Evolutionary conservation across 2,329 filamentous ascomycete species (phyloP).

Genomic region (Cordyceps javanica): DNA sequence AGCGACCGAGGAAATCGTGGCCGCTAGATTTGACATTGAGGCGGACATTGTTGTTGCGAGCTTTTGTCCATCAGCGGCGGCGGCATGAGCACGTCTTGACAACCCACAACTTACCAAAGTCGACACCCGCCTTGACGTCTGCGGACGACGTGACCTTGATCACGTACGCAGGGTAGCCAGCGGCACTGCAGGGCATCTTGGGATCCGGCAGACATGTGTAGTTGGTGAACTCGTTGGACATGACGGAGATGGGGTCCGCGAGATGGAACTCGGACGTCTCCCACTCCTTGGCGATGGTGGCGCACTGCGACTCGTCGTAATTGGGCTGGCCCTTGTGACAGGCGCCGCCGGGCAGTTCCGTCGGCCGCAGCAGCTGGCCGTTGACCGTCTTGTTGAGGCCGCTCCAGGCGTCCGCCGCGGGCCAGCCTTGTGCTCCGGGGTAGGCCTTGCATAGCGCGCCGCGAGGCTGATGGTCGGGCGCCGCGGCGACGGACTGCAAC

Average conservation of each 20-base stretch:
- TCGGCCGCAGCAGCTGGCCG: slow-evolving; percentile 3
- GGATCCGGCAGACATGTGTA: slow-evolving; percentile 43
- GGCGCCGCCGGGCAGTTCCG: slow-evolving; percentile 20
- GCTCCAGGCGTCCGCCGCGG: neutral
- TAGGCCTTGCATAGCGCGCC: slow-evolving; percentile 4
- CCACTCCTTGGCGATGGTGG: slow-evolving; percentile 20
- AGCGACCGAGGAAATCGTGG: slow-evolving; percentile 40
- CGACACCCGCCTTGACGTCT: slow-evolving; percentile 29
- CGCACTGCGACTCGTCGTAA: slow-evolving; percentile 24
- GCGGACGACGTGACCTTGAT: slow-evolving; percentile 28
- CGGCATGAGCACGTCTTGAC: neutral
- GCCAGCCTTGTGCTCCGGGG: neutral
- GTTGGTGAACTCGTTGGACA: slow-evolving; percentile 40
- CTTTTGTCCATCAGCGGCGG: slow-evolving; percentile 18
- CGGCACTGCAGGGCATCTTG: slow-evolving; percentile 25
- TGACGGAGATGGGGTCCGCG: slow-evolving; percentile 25
- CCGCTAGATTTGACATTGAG: slow-evolving; percentile 35
- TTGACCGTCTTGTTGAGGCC: slow-evolving; percentile 2
- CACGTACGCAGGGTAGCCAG: slow-evolving; percentile 31
- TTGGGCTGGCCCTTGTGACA: slow-evolving; percentile 24
- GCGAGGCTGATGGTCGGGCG: neutral
- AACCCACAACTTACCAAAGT: slow-evolving; percentile 36
- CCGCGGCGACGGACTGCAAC: neutral
- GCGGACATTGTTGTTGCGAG: slow-evolving; percentile 36
- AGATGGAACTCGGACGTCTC: slow-evolving; percentile 23